These are phyloP conservation scores for Penicillium nucicola DNA, from an alignment of 495 filamentous ascomycete species.

Conservation along the genomic window DNA sequence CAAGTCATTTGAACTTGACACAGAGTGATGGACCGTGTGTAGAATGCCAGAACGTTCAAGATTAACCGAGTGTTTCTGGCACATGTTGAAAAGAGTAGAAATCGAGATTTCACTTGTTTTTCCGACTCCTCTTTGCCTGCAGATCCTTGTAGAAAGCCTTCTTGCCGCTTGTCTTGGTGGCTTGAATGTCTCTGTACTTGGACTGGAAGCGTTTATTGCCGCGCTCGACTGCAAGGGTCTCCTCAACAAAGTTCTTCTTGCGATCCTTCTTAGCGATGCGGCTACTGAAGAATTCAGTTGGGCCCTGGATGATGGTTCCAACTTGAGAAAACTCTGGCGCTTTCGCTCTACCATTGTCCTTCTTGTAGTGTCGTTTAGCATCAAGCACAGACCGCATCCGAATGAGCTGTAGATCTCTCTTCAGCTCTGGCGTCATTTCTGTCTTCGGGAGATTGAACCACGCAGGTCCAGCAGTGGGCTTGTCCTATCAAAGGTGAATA, in stretches of 20 bases:
- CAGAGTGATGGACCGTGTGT: neutral
- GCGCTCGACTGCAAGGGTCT: constrained; percentile 67
- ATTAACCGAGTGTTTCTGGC: neutral
- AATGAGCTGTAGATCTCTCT: constrained; percentile 81
- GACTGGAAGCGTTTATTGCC: constrained; percentile 59
- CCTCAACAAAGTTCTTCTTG: constrained; percentile 88
- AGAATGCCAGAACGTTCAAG: neutral
- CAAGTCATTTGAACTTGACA: too few relatives aligned
- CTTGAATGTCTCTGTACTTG: constrained; percentile 70
- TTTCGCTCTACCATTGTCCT: constrained; percentile 62
- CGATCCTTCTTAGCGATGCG: constrained; percentile 82
- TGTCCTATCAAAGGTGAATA: constrained; percentile 38
- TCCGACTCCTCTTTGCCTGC: constrained; percentile 51
- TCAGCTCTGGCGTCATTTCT: constrained; percentile 76
- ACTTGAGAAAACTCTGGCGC: constrained; percentile 82
- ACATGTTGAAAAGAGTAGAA: neutral
- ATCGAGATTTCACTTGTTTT: constrained; percentile 23
- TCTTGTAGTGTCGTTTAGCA: constrained; percentile 88
- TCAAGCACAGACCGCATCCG: constrained; percentile 87
- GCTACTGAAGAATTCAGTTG: constrained; percentile 78
- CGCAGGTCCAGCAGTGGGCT: constrained; percentile 56
- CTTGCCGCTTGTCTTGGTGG: constrained; percentile 65
- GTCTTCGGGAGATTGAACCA: constrained; percentile 90
- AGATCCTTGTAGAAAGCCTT: constrained; percentile 69
- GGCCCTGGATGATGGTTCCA: constrained; percentile 84